A percentile compares a stretch with the other conserved stretches of the same genome.
Evolutionary conservation across 495 filamentous ascomycete species (phyloP).

Genomic region (Talaromyces thailandensis): DNA sequence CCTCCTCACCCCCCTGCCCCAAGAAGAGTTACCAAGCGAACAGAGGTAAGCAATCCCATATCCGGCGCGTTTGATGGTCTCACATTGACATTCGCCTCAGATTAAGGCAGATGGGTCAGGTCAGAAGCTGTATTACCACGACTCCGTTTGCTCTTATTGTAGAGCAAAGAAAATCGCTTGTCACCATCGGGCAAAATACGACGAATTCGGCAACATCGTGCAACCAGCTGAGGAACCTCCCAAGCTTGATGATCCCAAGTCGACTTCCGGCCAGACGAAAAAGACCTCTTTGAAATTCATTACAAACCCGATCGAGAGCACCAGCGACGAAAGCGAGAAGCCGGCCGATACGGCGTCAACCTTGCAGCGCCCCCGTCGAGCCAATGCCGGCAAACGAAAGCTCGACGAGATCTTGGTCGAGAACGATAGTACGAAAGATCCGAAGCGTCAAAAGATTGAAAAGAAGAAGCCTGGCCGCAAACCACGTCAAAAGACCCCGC

Average conservation of each 20-base stretch:
- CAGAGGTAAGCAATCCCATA: neutral
- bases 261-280: neutral
- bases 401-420: neutral
- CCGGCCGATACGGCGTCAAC: neutral
- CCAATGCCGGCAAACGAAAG: neutral
- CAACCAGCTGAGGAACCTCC: neutral
- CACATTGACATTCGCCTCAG: neutral
- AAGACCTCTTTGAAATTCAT: neutral
- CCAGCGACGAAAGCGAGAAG: neutral
- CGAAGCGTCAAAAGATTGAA: neutral
- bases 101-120: neutral
- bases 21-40: neutral
- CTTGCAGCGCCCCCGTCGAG: neutral
- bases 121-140: neutral
- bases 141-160: constrained; percentile 10
- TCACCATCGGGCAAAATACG: constrained; percentile 4
- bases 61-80: neutral
- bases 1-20: neutral
- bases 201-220: neutral
- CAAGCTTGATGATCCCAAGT: neutral
- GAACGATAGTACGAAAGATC: neutral
- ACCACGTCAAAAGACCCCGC: neutral
- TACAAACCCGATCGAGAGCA: neutral
- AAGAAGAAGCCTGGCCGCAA: neutral
- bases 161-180: constrained; percentile 15